A percentile compares a stretch with the other conserved stretches of the same genome.
Conservation (phyloP, 2,329 filamentous ascomycete genomes). For the Seiridium cupressi region DNA sequence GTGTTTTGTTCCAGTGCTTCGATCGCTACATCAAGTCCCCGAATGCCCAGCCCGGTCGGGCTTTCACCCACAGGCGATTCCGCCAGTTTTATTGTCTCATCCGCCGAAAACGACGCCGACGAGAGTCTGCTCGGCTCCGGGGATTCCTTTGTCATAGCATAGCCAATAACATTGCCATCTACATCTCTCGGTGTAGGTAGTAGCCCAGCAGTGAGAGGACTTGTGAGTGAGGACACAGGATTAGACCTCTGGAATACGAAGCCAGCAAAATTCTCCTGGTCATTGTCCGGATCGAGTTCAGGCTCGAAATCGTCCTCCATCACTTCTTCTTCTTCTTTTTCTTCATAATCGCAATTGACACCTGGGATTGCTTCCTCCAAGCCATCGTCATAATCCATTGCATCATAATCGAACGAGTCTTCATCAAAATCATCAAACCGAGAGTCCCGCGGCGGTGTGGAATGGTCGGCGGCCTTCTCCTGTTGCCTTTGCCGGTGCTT, state of each 20-base stretch:
- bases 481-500: slow-evolving; percentile 66
- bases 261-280: slow-evolving; percentile 60
- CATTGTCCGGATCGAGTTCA: slow-evolving; percentile 47
- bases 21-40: slow-evolving; percentile 26
- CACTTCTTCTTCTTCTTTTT: slow-evolving; percentile 39
- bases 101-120: slow-evolving; percentile 6
- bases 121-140: slow-evolving; percentile 23
- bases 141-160: slow-evolving; percentile 50
- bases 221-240: slow-evolving; percentile 47
- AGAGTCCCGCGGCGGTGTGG: slow-evolving; percentile 42
- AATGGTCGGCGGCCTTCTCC: slow-evolving; percentile 50
- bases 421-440: slow-evolving; percentile 63
- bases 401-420: slow-evolving; percentile 59
- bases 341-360: slow-evolving; percentile 46
- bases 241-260: slow-evolving; percentile 58
- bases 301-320: slow-evolving; percentile 14
- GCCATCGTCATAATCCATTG: slow-evolving; percentile 64
- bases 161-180: slow-evolving; percentile 55
- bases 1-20: slow-evolving; percentile 6
- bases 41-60: slow-evolving; percentile 42
- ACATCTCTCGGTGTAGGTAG: slow-evolving; percentile 54
- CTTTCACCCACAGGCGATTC: slow-evolving; percentile 16
- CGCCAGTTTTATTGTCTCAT: slow-evolving; percentile 12
- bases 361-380: slow-evolving; percentile 67
- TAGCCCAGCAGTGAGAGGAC: slow-evolving; percentile 46